Percentiles rank a stretch among this genome's conserved stretches.
These are phyloP conservation scores for Exophiala dermatitidis DNA, from an alignment of 2,329 filamentous ascomycete genomes.

Conservation along the genomic window DNA sequence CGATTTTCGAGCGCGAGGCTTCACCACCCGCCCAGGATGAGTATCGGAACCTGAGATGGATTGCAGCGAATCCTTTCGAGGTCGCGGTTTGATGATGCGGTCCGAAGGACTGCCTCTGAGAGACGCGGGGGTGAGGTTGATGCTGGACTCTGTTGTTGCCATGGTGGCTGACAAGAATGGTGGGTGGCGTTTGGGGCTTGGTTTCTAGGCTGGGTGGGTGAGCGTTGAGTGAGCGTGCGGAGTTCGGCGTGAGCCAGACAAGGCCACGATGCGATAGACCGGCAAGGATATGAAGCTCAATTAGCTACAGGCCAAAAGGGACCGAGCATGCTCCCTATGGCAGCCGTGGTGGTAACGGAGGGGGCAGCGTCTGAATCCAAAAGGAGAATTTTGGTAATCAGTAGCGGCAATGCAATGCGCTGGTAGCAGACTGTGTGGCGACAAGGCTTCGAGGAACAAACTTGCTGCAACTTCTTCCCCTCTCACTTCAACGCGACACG, in stretches of 20 bases:
- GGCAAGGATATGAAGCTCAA: constrained; percentile 18
- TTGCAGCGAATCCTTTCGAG: constrained; percentile 26
- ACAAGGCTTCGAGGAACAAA: too few species aligned
- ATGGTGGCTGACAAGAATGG: constrained; percentile 10
- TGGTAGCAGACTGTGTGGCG: too few species aligned
- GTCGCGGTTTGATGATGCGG: constrained; percentile 25
- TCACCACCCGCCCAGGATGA: constrained; percentile 25
- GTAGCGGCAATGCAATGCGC: neutral
- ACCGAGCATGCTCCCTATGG: constrained; percentile 3
- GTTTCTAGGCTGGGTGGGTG: neutral
- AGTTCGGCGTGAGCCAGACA: constrained; percentile 18
- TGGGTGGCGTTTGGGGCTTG: neutral
- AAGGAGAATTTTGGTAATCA: neutral
- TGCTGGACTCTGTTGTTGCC: constrained; percentile 20
- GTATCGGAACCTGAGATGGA: constrained; percentile 24
- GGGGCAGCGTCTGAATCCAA: too few species aligned
- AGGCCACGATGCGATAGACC: constrained; percentile 7
- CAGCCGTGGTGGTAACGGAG: neutral
- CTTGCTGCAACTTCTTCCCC: too few species aligned
- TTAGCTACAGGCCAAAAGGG: constrained; percentile 5
- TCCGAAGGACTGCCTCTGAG: constrained; percentile 24
- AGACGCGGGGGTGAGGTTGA: constrained; percentile 22
- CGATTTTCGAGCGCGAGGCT: constrained; percentile 27
- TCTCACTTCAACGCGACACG: too few species aligned
- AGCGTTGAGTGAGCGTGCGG: constrained; percentile 11